Percentiles rank a stretch among this genome's conserved stretches.
Evolutionary conservation across 2,329 filamentous ascomycete genomes (phyloP).

Genomic region (Aureobasidium subglaciale): DNA sequence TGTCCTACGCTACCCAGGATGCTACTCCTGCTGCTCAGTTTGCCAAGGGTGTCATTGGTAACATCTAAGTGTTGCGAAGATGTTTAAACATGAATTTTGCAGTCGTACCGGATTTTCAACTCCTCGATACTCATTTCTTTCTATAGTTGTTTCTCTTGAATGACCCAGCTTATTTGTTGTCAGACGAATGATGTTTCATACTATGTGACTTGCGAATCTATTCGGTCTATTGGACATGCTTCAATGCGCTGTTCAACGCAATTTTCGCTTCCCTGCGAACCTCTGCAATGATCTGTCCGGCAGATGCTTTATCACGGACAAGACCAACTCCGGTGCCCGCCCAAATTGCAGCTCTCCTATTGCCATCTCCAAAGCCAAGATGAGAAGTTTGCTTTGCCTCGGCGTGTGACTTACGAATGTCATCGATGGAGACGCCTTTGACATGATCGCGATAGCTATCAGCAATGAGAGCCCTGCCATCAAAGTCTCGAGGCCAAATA

Average conservation of each 20-base stretch:
- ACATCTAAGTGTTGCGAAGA: neutral
- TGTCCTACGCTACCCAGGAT: conserved; percentile 18
- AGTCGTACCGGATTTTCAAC: neutral
- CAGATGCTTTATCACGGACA: conserved; percentile 42
- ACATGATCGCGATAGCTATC: conserved; percentile 39
- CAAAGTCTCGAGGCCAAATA: conserved; percentile 51
- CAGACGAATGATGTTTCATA: neutral
- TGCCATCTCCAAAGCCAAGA: conserved; percentile 33
- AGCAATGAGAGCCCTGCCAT: conserved; percentile 52
- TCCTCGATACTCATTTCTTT: neutral
- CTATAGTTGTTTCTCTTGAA: neutral
- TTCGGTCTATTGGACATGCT: too few species aligned
- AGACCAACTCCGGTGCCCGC: conserved; percentile 55
- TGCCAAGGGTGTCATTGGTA: conserved; percentile 10
- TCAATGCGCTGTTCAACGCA: neutral
- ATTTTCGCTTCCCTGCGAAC: neutral
- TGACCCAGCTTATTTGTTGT: neutral
- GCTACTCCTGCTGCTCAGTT: conserved; percentile 14
- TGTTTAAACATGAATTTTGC: neutral
- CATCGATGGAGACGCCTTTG: conserved; percentile 31
- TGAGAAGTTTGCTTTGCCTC: conserved; percentile 39
- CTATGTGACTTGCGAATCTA: neutral
- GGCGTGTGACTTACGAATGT: conserved; percentile 37
- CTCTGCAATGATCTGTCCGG: conserved; percentile 46
- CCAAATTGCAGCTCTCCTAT: conserved; percentile 53